A percentile compares a stretch with the other conserved stretches of the same genome.
These are phyloP conservation scores for Psilocybe cyanescens DNA, from an alignment of 768 basidiomycete species.

Conservation along the genomic window DNA sequence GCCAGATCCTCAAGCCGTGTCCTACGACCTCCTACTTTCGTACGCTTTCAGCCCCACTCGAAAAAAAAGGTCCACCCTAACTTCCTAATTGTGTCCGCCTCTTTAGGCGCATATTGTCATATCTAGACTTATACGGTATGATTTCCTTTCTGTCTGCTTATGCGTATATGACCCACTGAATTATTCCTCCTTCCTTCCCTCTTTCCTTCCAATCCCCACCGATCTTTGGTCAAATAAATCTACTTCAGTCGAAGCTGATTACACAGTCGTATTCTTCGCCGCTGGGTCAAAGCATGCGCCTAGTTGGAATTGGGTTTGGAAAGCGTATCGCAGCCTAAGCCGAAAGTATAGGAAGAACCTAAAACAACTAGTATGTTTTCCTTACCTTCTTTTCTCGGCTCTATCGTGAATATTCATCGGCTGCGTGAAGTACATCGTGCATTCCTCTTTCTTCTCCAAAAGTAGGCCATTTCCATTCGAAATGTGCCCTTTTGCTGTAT, in stretches of 20 bases:
- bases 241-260: conserved; percentile 79
- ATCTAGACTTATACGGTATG: conserved; percentile 81
- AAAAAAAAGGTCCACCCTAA: not conserved
- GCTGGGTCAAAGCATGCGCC: conserved; percentile 77
- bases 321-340: conserved; percentile 79
- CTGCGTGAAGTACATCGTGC: conserved; percentile 72
- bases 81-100: conserved; percentile 16
- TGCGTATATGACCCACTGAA: conserved; percentile 1
- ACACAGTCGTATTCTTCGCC: conserved; percentile 86
- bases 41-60: conserved; percentile 39
- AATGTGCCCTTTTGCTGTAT: not conserved
- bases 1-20: conserved; percentile 76
- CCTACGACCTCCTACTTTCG: conserved; percentile 78
- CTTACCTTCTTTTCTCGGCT: not conserved
- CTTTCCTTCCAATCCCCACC: not conserved
- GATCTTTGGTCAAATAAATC: not conserved
- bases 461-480: conserved; percentile 47
- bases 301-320: conserved; percentile 92
- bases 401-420: conserved; percentile 1
- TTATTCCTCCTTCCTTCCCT: not conserved
- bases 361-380: conserved; percentile 68
- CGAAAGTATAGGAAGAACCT: conserved; percentile 89
- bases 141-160: not conserved
- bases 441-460: conserved; percentile 87
- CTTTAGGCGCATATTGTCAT: conserved; percentile 72